Evolutionary conservation across 2,329 filamentous ascomycete species (phyloP).

Genomic region (Bertia moriformis): DNA sequence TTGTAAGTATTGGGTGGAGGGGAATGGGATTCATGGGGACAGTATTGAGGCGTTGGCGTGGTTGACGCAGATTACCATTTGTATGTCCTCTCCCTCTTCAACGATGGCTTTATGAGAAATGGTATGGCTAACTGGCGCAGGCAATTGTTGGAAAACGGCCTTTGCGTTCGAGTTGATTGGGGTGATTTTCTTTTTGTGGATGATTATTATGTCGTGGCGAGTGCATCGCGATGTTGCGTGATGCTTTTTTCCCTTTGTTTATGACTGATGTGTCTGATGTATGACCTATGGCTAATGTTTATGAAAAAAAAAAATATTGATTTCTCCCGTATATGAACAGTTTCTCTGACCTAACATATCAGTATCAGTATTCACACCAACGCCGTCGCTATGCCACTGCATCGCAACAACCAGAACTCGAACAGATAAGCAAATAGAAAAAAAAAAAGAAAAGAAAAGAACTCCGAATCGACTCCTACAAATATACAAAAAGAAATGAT

Average conservation of each 20-base stretch:
- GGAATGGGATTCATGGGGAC: constrained; percentile 26
- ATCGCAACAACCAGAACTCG: neutral
- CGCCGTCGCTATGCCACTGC: neutral
- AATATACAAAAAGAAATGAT: neutral
- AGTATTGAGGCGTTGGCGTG: constrained; percentile 41
- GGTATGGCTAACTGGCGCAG: constrained; percentile 14
- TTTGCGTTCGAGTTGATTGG: constrained; percentile 52
- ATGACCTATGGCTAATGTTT: neutral
- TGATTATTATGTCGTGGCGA: constrained; percentile 47
- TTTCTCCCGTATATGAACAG: no score
- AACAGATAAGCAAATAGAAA: no score
- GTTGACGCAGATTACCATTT: constrained; percentile 47
- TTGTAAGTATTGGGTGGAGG: constrained; percentile 39
- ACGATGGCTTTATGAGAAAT: neutral
- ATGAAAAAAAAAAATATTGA: no score
- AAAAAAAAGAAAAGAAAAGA: neutral
- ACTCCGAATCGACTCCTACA: neutral
- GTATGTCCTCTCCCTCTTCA: constrained; percentile 19
- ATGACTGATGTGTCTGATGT: neutral
- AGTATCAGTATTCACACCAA: no score
- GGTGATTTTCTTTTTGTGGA: constrained; percentile 49
- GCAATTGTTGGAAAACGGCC: constrained; percentile 45
- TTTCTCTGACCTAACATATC: no score
- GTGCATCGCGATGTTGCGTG: constrained; percentile 26
- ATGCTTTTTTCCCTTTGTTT: neutral